phyloP scores from a whole-genome alignment of 164 flowering plant genomes.

The Stephania japonica region DNA sequence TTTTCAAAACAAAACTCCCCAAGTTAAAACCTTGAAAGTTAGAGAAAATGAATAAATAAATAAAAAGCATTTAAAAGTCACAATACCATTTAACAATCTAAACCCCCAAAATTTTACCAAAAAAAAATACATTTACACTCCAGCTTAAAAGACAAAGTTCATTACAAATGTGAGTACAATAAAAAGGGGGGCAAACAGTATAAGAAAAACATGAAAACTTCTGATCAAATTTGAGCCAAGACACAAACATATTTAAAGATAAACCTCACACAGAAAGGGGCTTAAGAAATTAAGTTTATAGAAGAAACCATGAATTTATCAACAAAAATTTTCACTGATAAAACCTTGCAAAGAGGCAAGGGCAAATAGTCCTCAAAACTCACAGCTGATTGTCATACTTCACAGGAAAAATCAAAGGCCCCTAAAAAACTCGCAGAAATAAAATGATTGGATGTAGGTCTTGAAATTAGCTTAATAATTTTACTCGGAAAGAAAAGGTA shows the following conservation, averaged over 20 bases:
- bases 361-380: neutral
- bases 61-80: neutral
- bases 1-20: slow-evolving; percentile 17
- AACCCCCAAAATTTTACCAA: neutral
- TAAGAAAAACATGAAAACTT: neutral
- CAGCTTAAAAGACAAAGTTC: neutral
- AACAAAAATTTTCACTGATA: no score
- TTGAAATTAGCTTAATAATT: no score
- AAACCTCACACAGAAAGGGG: neutral
- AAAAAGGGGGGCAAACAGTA: neutral
- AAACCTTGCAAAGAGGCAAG: neutral
- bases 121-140: neutral
- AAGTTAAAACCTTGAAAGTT: slow-evolving; percentile 10
- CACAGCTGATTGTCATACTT: no score
- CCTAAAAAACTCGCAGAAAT: no score
- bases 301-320: no score
- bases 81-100: neutral
- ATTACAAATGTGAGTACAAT: neutral
- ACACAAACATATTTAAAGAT: no score
- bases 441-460: no score
- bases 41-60: slow-evolving; percentile 1
- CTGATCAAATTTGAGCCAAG: neutral
- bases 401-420: no score
- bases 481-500: no score
- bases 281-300: neutral